Base-by-base conservation (phyloP, 164 flowering plant species). In the Vitis rupestris region DNA sequence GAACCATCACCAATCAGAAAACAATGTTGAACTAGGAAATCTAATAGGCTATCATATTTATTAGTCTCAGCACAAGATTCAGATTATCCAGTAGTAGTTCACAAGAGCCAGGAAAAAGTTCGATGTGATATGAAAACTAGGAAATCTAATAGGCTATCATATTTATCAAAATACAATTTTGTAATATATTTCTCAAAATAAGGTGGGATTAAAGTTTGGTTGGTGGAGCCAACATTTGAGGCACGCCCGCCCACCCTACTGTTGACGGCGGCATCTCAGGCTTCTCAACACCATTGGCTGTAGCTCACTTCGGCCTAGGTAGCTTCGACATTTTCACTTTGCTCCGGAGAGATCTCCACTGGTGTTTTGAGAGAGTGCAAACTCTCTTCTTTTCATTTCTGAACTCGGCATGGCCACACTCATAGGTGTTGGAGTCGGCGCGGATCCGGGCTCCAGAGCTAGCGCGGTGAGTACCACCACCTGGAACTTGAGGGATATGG, bases 391-490 rank as follows among this genome's bases (percentile, higher is more conserved):
- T 23, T 23, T 23, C 27, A 23, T 23, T 23, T 23, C 27, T 23
- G 27, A 23, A 23, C 27, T 23, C 27, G 27, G 27, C 27, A 23
- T 23, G 27, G 27, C 27, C 27, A 23, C 27, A 23, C 27, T 23
- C 27, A 23, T 23, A 23, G 27, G 2, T 23, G 27, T 23, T 0
- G 27, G 27, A 23, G 27, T 23, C 27, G 27, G 27, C 27, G 27
- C 27, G 27, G 27, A 23, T 23, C 27, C 27, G 27, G 27, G 98
- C 94, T 2, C 90, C 98, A 81, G 91, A 93, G 1, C 97, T 95
- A 44, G 97, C 95, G 27, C 96, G 90, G 86, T 93, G 98, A 49
- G 98, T 91, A 0, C 98, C 97, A 44, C 98, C 98, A 1, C 98
- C 97, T 13, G 98, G 87, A 15, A 93, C 97, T 68, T 97, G 92